Evolutionary conservation across 164 flowering plant species (phyloP).

Genomic region (Berberis vulgaris): DNA sequence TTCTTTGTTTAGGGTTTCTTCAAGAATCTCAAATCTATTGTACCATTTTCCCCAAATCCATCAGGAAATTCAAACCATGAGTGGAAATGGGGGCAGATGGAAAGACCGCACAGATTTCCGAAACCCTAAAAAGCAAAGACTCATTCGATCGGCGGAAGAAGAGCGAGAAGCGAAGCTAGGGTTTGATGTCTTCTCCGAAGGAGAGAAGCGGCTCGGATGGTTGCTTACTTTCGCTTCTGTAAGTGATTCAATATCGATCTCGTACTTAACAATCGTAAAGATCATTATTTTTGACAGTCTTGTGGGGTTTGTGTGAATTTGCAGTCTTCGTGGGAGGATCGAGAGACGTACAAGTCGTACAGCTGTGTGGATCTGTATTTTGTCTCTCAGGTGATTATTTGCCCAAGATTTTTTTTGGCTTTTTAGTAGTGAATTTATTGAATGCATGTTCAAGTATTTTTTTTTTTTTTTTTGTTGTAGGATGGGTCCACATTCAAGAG

Average conservation of each 20-base stretch:
- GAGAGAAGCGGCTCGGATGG: constrained; percentile 93
- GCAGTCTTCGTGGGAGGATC: constrained; percentile 88
- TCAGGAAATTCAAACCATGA: background rate
- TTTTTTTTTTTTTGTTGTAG: constrained; percentile 16
- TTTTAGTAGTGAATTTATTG: background rate
- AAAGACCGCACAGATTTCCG: constrained; percentile 34
- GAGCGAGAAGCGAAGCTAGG: constrained; percentile 83
- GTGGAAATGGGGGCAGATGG: constrained; percentile 11
- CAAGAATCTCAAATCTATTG: too few species aligned
- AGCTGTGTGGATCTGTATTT: constrained; percentile 95
- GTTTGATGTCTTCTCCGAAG: constrained; percentile 78
- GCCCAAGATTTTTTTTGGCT: background rate
- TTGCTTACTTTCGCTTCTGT: constrained; percentile 64
- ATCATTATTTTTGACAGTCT: background rate
- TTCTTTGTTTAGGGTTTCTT: too few species aligned
- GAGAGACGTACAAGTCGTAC: constrained; percentile 46
- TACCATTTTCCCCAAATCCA: too few species aligned
- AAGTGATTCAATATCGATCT: constrained; percentile 13
- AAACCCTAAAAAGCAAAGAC: constrained; percentile 44
- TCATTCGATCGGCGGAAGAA: constrained; percentile 61
- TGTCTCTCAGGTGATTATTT: constrained; percentile 66
- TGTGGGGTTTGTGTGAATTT: constrained; percentile 1
- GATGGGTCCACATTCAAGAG: constrained; percentile 66
- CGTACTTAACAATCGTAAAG: background rate
- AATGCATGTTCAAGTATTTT: background rate